Evolutionary conservation across 1,284 basidiomycete genomes (phyloP), one percentile per base, ranked within the genome.

Genomic region (Naganishia cerealis): DNA sequence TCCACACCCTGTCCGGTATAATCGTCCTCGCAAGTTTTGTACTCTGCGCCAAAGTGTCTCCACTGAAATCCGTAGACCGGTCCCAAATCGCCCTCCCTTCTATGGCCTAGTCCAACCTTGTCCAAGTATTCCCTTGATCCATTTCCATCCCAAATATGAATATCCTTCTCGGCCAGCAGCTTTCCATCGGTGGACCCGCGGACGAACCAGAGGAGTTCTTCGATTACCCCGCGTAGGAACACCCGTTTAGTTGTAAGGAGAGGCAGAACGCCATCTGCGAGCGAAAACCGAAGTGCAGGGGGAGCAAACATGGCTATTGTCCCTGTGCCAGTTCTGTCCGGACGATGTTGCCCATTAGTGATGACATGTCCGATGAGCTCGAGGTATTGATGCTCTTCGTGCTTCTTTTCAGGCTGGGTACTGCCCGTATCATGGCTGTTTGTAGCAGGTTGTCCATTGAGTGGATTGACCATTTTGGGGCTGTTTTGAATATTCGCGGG

Each of bases 21-120:
- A 75, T 92, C 87, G 39, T 85, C 83, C 54, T 94, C 90, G 72
- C 89, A 91, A 71, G 91, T 88, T 24, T 83, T 83, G 76, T 99
- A 99, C 72, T 86, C 81, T 0, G 95, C 95, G 1, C 96, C 95
- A 80, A 98, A 99, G 79, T 98, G 94, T 66, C 95, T 85, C 95
- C 96, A 99, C 76, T 99, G 95, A 79, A 99, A 99, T 0, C 95
- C 95, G 78, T 99, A 99, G 1, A 99, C 92, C 0, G 96, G 95
- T 0, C 95, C 95, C 1, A 99, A 81, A 78, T 98, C 95, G 8
- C 95, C 96, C 76, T 92, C 90, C 1, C 90, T 82, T n/a, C 94
- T 84, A 75, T 95, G 88, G 0, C 84, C 84, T 21, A 99, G 82
- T 0, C 95, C 94, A 21, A 92, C 84, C 67, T 86, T 86, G 75